Conservation (phyloP, 768 basidiomycete genomes). For the Lyophyllum atratum region DNA sequence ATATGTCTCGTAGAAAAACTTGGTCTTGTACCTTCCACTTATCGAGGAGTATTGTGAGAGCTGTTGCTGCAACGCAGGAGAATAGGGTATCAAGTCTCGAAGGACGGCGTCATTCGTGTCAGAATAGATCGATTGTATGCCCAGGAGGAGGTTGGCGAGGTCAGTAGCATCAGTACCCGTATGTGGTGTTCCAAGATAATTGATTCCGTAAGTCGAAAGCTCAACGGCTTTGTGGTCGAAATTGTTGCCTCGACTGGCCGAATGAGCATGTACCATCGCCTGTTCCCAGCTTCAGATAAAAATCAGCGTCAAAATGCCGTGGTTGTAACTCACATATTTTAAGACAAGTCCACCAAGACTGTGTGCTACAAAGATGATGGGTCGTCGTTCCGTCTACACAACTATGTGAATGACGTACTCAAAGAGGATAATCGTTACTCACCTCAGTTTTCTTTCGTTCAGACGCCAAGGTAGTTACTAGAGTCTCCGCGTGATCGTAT, state of each 20-base stretch:
- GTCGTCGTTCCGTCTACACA: background rate
- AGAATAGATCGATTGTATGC: conserved; percentile 10
- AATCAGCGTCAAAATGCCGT: background rate
- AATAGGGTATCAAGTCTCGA: conserved; percentile 4
- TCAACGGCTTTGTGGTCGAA: conserved; percentile 6
- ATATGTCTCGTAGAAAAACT: conserved; percentile 6
- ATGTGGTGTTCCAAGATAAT: conserved; percentile 11
- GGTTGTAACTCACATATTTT: conserved; percentile 5
- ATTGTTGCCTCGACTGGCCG: background rate
- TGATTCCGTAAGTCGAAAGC: conserved; percentile 8
- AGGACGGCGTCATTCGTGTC: conserved; percentile 7
- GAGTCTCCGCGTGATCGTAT: conserved; percentile 7
- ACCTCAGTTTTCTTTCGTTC: conserved; percentile 6
- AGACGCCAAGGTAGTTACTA: conserved; percentile 1
- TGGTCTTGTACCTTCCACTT: conserved; percentile 6
- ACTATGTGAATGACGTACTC: background rate
- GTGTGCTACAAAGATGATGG: conserved; percentile 5
- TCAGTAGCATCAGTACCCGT: conserved; percentile 5
- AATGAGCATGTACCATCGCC: conserved; percentile 11
- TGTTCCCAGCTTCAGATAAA: background rate
- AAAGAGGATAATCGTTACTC: background rate
- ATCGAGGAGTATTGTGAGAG: conserved; percentile 11
- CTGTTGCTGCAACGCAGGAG: conserved; percentile 5
- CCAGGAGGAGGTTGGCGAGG: conserved; percentile 5
- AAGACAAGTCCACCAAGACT: conserved; percentile 12